A percentile compares a stretch with the other conserved stretches of the same genome.
phyloP scores from a whole-genome alignment of 106 monocot genomes.

The Allium cepa region DNA sequence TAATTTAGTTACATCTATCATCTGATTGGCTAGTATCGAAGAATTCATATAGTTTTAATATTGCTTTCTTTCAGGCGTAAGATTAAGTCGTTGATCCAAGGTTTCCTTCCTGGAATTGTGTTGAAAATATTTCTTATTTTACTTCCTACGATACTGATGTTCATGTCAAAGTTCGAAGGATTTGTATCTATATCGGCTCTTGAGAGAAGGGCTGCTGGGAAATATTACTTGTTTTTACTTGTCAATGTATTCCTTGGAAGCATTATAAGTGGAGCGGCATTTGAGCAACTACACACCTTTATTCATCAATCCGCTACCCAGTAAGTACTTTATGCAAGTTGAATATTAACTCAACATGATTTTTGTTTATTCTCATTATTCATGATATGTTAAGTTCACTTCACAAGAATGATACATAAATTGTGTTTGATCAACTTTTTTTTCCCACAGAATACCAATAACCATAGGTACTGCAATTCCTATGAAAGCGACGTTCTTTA shows the following conservation, averaged over 20 bases:
- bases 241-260: constrained; percentile 93
- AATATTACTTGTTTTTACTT: constrained; percentile 75
- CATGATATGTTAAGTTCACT: no score
- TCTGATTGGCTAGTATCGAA: no score
- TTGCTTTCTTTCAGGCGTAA: constrained; percentile 16
- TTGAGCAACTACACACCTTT: constrained; percentile 66
- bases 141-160: constrained; percentile 84
- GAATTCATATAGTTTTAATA: no score
- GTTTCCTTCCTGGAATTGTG: constrained; percentile 91
- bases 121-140: constrained; percentile 91
- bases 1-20: no score
- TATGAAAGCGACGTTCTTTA: constrained; percentile 81
- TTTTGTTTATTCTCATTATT: no score
- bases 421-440: no score
- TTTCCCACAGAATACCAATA: constrained; percentile 40
- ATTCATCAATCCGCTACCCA: constrained; percentile 66
- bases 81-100: constrained; percentile 91
- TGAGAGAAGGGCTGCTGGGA: constrained; percentile 78
- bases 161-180: constrained; percentile 95
- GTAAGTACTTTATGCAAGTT: constrained; percentile 23
- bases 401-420: no score
- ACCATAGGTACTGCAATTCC: constrained; percentile 73
- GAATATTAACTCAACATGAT: no score
- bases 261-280: constrained; percentile 70
- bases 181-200: constrained; percentile 46